Conservation (phyloP, 768 basidiomycete species). For the Mycena rebaudengoi region DNA sequence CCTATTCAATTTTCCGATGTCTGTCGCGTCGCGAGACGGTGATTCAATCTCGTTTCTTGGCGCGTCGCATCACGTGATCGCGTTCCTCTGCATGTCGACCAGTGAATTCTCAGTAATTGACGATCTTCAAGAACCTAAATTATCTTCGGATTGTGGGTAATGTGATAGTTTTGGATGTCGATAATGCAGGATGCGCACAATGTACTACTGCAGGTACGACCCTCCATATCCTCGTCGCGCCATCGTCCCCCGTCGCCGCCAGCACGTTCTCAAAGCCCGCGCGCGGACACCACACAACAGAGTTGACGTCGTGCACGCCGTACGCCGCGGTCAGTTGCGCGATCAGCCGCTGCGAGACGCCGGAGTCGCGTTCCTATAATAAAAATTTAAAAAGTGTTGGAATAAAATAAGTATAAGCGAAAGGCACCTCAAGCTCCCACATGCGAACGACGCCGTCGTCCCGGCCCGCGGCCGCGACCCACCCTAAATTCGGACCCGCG, state of each 20-base stretch:
- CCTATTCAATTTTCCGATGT: too few species aligned
- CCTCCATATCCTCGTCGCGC: slow-evolving; percentile 82
- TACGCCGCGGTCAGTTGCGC: slow-evolving; percentile 73
- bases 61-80: too few species aligned
- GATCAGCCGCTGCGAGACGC: slow-evolving; percentile 56
- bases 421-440: slow-evolving; percentile 75
- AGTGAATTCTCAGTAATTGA: too few species aligned
- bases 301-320: slow-evolving; percentile 86
- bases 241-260: slow-evolving; percentile 90
- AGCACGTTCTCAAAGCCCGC: slow-evolving; percentile 70
- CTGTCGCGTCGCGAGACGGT: too few species aligned
- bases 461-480: slow-evolving; percentile 86
- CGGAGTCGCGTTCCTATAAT: slow-evolving; percentile 38
- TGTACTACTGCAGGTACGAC: too few species aligned
- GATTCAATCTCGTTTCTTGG: too few species aligned
- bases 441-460: slow-evolving; percentile 87
- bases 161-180: too few species aligned
- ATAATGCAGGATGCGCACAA: too few species aligned
- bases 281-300: slow-evolving; percentile 83
- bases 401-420: background rate
- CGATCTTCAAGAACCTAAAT: too few species aligned
- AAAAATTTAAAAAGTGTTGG: background rate
- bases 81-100: too few species aligned
- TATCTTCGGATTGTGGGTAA: too few species aligned
- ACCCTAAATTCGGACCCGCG: slow-evolving; percentile 62